Evolutionary conservation across 768 basidiomycete genomes (phyloP).

Genomic region (Goffeauzyma gilvescens): DNA sequence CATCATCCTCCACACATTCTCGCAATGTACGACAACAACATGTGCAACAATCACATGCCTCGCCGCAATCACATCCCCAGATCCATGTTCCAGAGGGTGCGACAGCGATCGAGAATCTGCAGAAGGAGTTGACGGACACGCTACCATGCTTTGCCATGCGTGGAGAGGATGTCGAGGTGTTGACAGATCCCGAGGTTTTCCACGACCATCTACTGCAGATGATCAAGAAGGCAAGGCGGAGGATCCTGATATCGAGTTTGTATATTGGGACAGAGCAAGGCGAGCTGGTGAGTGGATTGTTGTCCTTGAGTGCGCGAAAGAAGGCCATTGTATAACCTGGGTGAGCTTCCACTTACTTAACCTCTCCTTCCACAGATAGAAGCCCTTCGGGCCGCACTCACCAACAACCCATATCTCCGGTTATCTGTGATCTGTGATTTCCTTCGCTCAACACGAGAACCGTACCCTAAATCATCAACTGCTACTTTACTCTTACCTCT

Average conservation of each 20-base stretch:
- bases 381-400: slow-evolving; percentile 45
- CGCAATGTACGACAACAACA: too few relatives aligned
- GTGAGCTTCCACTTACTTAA: not conserved
- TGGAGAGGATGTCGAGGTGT: slow-evolving; percentile 39
- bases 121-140: slow-evolving; percentile 3
- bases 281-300: slow-evolving; percentile 58
- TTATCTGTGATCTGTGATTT: slow-evolving; percentile 57
- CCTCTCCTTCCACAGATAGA: slow-evolving; percentile 42
- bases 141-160: slow-evolving; percentile 30
- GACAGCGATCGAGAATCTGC: slow-evolving; percentile 6
- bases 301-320: not conserved
- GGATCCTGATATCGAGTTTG: slow-evolving; percentile 59
- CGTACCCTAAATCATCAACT: slow-evolving; percentile 37
- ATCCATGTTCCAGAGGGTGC: too few relatives aligned
- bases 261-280: slow-evolving; percentile 39
- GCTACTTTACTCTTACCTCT: slow-evolving; percentile 47
- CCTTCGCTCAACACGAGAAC: slow-evolving; percentile 38
- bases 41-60: too few relatives aligned
- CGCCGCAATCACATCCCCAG: too few relatives aligned
- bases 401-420: slow-evolving; percentile 42
- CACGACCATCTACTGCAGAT: slow-evolving; percentile 43
- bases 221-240: slow-evolving; percentile 52
- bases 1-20: too few relatives aligned
- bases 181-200: slow-evolving; percentile 45
- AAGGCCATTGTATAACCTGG: not conserved